Percentiles rank a stretch among this genome's conserved stretches.
phyloP scores from a whole-genome alignment of 2,329 filamentous ascomycete genomes.

The Fusarium musae region DNA sequence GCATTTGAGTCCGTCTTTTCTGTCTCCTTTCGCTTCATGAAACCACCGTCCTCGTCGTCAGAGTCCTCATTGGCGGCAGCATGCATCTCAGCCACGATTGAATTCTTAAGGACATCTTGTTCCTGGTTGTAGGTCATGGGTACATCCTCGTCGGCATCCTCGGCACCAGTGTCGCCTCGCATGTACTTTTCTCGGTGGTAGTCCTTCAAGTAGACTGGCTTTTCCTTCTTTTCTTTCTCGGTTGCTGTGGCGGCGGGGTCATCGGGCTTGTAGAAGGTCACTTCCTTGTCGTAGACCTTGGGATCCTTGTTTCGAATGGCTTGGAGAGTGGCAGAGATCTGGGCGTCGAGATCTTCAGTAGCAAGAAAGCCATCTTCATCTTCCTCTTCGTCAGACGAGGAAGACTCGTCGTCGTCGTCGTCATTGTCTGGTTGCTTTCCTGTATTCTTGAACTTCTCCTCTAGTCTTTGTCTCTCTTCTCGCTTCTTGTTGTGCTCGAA shows the following conservation, averaged over 20 bases:
- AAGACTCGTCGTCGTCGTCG: conserved; percentile 64
- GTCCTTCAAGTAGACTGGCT: conserved; percentile 86
- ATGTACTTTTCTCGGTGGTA: conserved; percentile 94
- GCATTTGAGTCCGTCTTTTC: conserved; percentile 55
- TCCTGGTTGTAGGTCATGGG: conserved; percentile 86
- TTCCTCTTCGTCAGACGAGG: conserved; percentile 82
- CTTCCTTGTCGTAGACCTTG: conserved; percentile 83
- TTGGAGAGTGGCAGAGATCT: conserved; percentile 87
- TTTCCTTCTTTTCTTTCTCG: conserved; percentile 72
- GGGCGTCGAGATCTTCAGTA: conserved; percentile 84
- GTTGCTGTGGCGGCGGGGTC: conserved; percentile 51
- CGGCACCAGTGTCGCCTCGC: conserved; percentile 71
- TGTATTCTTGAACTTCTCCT: conserved; percentile 79
- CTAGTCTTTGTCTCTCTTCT: conserved; percentile 83
- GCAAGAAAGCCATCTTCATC: conserved; percentile 91
- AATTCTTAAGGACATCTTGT: conserved; percentile 83
- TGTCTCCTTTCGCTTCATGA: conserved; percentile 76
- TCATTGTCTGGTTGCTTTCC: conserved; percentile 54
- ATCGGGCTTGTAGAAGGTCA: conserved; percentile 80
- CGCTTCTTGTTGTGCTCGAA: conserved; percentile 99
- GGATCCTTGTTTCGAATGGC: conserved; percentile 94
- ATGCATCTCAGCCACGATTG: conserved; percentile 84
- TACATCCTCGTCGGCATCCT: conserved; percentile 65
- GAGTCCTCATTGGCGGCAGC: conserved; percentile 66
- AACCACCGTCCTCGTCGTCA: conserved; percentile 70